Percentiles rank a stretch among this genome's conserved stretches.
Conservation (phyloP, 768 basidiomycete genomes). For the Boletus vinaceobasis region DNA sequence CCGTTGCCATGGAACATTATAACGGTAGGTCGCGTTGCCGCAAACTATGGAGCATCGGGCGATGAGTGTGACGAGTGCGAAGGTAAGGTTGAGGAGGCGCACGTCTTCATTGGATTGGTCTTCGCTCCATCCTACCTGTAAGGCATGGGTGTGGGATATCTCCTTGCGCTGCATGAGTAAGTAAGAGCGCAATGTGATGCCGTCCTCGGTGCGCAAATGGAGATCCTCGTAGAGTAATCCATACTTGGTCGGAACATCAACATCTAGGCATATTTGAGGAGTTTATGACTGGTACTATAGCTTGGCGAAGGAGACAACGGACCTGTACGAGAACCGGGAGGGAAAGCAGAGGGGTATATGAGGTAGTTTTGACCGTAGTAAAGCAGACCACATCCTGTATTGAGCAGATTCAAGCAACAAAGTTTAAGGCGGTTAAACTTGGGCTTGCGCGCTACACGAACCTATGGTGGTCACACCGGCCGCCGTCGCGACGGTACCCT, state of each 20-base stretch:
- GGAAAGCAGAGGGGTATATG: constrained; percentile 85
- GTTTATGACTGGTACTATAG: neutral
- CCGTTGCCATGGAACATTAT: constrained; percentile 94
- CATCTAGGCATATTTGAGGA: constrained; percentile 44
- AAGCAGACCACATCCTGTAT: constrained; percentile 63
- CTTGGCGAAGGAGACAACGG: constrained; percentile 12
- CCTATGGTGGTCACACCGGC: constrained; percentile 57
- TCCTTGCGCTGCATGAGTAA: constrained; percentile 63
- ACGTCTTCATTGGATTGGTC: constrained; percentile 60
- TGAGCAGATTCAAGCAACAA: neutral
- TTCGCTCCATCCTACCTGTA: constrained; percentile 34
- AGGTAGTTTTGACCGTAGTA: constrained; percentile 86
- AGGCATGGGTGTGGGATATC: constrained; percentile 35
- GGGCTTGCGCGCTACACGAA: constrained; percentile 22
- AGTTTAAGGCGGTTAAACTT: neutral
- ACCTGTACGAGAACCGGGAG: constrained; percentile 79
- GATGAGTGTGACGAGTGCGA: neutral
- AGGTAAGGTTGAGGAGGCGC: constrained; percentile 9
- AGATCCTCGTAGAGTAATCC: constrained; percentile 76
- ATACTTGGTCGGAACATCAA: constrained; percentile 65
- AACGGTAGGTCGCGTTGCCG: constrained; percentile 68
- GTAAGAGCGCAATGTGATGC: constrained; percentile 70
- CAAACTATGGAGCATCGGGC: constrained; percentile 30
- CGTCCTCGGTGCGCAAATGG: constrained; percentile 68
- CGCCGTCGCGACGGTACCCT: constrained; percentile 56